These are phyloP conservation scores for Fusarium buxicola DNA, from an alignment of 2,329 filamentous ascomycete genomes.

Conservation along the genomic window DNA sequence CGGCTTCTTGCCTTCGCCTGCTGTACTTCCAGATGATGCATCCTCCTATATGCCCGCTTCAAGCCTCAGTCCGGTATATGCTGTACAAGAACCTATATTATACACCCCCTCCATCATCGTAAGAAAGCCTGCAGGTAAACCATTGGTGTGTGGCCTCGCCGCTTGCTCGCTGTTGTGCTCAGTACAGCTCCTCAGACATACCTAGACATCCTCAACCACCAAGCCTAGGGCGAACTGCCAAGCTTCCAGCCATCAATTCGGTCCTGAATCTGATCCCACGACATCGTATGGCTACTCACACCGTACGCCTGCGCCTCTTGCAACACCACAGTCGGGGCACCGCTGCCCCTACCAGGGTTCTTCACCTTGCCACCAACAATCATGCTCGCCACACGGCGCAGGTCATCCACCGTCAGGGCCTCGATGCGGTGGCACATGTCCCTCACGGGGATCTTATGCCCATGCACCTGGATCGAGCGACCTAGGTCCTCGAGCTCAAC, in stretches of 20 bases:
- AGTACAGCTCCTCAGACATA: not conserved
- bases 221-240: slow-evolving; percentile 62
- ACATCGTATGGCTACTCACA: slow-evolving; percentile 73
- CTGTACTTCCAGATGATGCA: slow-evolving; percentile 27
- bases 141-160: not conserved
- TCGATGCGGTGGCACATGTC: slow-evolving; percentile 96
- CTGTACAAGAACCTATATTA: slow-evolving; percentile 40
- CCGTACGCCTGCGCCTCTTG: slow-evolving; percentile 88
- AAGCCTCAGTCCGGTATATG: slow-evolving; percentile 29
- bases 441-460: slow-evolving; percentile 86
- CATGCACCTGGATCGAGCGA: slow-evolving; percentile 96
- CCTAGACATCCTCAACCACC: not conserved
- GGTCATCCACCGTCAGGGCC: slow-evolving; percentile 79
- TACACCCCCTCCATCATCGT: slow-evolving; percentile 34
- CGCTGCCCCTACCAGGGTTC: slow-evolving; percentile 82
- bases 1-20: slow-evolving; percentile 13
- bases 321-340: slow-evolving; percentile 91
- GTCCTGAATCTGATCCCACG: slow-evolving; percentile 92
- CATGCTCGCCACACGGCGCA: slow-evolving; percentile 81
- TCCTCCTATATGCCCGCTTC: slow-evolving; percentile 14
- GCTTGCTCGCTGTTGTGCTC: not conserved
- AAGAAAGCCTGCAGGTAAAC: slow-evolving; percentile 3
- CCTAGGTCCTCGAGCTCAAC: slow-evolving; percentile 97
- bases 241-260: slow-evolving; percentile 86
- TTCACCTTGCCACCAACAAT: slow-evolving; percentile 82